Base-by-base conservation (phyloP, 2,329 filamentous ascomycete species). In the Amesomyces nigricolor region DNA sequence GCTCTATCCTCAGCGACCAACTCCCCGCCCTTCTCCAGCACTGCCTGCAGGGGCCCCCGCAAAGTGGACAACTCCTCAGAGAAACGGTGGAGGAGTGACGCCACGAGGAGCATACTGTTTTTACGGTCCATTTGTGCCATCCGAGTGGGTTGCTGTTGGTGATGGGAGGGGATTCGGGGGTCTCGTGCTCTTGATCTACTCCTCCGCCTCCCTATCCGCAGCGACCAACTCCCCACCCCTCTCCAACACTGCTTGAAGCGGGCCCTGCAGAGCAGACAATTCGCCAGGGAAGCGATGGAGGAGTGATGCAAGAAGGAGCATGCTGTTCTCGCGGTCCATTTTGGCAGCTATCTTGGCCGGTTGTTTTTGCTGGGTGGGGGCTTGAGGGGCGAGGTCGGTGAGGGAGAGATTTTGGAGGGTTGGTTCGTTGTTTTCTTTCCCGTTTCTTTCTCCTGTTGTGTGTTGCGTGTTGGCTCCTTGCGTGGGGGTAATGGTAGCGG, bases 81-180 rank as follows among this genome's bases (percentile, higher is more conserved):
- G 16, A 72, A 70, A 44, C 71, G 73, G 62, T 73, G 75, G 40
- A 83, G 75, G 40, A 83, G 62, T 51, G 86, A 62, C 66, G 75
- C 75, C 3, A 83, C 73, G 54, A 86, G 66, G 0, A 86, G 79
- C n/a, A 86, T 67, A 0, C 76, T 80, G 57, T 86, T 86, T 65
- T 85, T 81, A 8, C 81, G 73, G 62, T 85, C 82, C 4, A 80
- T 71, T 56, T 73, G 73, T 1, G 70, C 68, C 71, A 79, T 78
- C 40, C 72, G 75, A 42, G 30, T 10, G 10, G 30, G 30, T 10
- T 32, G 30, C 10, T 10, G 30, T 32, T 32, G 17, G 17, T 19
- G 17, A 19, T 19, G 17, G 17, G 17, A 19, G 17, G 17, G 17
- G 17, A 38, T 26, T 19, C 46, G 54, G 8, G 72, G 68, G 48